These are phyloP conservation scores for Diaporthe eres DNA, from an alignment of 2,329 filamentous ascomycete species.

Conservation along the genomic window DNA sequence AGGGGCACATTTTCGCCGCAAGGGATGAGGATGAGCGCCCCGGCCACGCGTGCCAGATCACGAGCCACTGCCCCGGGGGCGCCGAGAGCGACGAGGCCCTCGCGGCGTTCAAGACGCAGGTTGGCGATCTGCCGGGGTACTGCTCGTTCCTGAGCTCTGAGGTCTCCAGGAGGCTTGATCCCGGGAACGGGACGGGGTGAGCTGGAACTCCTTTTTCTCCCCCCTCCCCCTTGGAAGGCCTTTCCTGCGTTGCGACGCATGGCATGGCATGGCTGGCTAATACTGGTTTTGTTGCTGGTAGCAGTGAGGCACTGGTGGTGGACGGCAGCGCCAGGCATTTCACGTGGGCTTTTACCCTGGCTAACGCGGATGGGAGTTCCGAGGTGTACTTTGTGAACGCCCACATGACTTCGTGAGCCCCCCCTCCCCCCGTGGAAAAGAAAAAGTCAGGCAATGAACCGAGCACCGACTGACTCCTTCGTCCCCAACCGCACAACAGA, in stretches of 20 bases:
- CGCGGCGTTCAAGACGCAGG: background rate
- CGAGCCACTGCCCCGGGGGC: slow-evolving; percentile 10
- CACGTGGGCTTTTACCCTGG: background rate
- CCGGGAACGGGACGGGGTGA: background rate
- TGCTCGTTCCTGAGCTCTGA: background rate
- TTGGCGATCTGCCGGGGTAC: background rate
- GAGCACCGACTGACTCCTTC: background rate
- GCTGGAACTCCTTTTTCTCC: background rate
- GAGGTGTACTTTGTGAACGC: background rate
- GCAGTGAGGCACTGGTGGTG: background rate
- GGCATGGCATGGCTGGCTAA: background rate
- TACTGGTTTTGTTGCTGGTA: background rate
- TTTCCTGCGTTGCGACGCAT: background rate
- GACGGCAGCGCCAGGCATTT: background rate
- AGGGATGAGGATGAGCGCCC: background rate
- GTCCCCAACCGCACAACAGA: background rate
- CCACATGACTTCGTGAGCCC: background rate
- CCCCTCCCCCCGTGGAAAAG: background rate
- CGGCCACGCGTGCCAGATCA: slow-evolving; percentile 11
- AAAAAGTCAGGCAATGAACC: background rate
- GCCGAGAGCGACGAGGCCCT: background rate
- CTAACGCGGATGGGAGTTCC: background rate
- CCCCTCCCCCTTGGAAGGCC: too few species aligned
- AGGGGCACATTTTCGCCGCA: background rate
- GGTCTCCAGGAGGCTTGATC: background rate